phyloP scores from a whole-genome alignment of 2,329 filamentous ascomycete genomes.

The Xylaria digitata region DNA sequence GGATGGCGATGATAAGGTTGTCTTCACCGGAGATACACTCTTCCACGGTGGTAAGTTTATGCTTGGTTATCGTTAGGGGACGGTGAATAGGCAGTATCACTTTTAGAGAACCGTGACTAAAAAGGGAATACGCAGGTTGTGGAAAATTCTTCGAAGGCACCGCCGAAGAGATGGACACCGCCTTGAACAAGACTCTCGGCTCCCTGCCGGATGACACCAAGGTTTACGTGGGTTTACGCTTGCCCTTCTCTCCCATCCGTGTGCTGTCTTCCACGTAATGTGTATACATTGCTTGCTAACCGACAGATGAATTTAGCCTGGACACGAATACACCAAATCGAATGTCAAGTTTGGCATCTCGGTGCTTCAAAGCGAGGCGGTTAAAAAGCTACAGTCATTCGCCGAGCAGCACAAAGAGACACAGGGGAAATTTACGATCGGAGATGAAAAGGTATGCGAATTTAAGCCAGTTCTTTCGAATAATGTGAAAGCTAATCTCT shows the following conservation, averaged over 20 bases:
- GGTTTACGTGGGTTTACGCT: slow-evolving; percentile 76
- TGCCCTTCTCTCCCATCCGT: background rate
- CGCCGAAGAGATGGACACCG: slow-evolving; percentile 90
- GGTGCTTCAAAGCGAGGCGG: slow-evolving; percentile 77
- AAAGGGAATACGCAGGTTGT: slow-evolving; percentile 69
- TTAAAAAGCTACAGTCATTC: slow-evolving; percentile 81
- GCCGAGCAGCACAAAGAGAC: slow-evolving; percentile 85
- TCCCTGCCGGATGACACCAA: slow-evolving; percentile 88
- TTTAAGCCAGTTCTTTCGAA: background rate
- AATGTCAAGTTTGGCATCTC: slow-evolving; percentile 90
- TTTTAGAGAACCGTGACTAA: slow-evolving; percentile 12
- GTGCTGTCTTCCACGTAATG: background rate
- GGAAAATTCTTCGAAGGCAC: slow-evolving; percentile 96
- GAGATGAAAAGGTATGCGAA: slow-evolving; percentile 84
- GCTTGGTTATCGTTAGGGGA: background rate
- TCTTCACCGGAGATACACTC: slow-evolving; percentile 96
- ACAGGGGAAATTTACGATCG: slow-evolving; percentile 95
- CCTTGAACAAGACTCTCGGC: slow-evolving; percentile 86
- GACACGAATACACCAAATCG: slow-evolving; percentile 97
- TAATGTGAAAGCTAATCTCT: slow-evolving; percentile 23
- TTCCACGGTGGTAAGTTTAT: slow-evolving; percentile 82
- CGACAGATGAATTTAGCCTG: slow-evolving; percentile 68
- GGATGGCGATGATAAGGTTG: slow-evolving; percentile 78
- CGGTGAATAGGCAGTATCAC: background rate
- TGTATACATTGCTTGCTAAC: slow-evolving; percentile 3